Evolutionary conservation across 352 stramenopile genomes (phyloP), one percentile per base, ranked within the genome.

Genomic region (Elongisporangium senticosum): DNA sequence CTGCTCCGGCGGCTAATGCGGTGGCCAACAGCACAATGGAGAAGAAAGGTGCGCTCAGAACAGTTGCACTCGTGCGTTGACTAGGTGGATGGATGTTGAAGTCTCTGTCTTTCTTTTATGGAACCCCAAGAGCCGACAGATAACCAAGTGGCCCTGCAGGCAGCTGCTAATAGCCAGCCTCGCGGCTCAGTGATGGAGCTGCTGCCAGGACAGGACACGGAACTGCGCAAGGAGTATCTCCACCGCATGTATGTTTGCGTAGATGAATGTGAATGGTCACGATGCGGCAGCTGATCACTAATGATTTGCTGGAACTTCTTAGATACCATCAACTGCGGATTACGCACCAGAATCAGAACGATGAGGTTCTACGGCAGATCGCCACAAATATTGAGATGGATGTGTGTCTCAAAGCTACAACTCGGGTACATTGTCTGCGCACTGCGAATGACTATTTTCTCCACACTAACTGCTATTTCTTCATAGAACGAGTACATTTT

Each of bases 301-400:
- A 56, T 24, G 51, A 23, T 60, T 61, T 37, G 24, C 10, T 37
- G 53, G 23, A 43, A 43, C 33, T 43, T 43, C 10, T 23, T 65
- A 91, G 80, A 26, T 91, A 89, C 56, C 79, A 69, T 7, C 75
- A 89, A 53, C 63, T 90, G 28, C 73, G 84, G 49, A 76, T 69
- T 37, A 86, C 75, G 0, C 75, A 87, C 49, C 75, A 65, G 14
- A 75, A 74, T 28, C 71, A 90, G 54, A 74, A 88, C 17, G 72
- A 89, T 33, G 43, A 59, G 0, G 62, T 68, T 26, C 67, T 89
- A 24, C 74, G 78, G 0, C 66, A 84, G 21, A 58, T 87, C n/a
- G 83, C 83, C 7, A 88, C 74, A 4, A 83, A 72, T 21, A 54
- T 90, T 15, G 83, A 93, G 71, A 84, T 89, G 70, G 75, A 86